Evolutionary conservation across 371 early-diverging fungal genomes (phyloP), one percentile per base, ranked within the genome.

Genomic region (Syncephalis plumigaleata): DNA sequence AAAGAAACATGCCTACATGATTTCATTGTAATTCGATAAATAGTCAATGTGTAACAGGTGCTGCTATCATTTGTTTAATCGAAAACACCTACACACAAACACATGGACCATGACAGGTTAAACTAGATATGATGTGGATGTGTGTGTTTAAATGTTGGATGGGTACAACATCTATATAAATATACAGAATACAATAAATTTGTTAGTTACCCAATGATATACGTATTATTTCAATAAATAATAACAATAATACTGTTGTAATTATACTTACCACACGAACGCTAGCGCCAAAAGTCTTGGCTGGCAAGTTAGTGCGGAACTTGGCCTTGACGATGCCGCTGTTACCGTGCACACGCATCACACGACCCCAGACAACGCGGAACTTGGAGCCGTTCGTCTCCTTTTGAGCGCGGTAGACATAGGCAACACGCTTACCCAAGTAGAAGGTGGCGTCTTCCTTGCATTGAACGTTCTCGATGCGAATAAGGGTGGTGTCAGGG

Each of bases 301-400:
- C 83, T 50, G 95, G 95, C 60, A 97, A 77, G 85, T 93, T 93
- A 69, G 73, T 76, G 69, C 81, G 74, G 85, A 95, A 97, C 70
- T 84, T 87, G 57, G 96, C 98, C 67, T 87, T 80, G 57, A 95
- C 97, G 49, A 83, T 85, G 58, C 97, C 97, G 55, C 79, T 79
- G 70, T 80, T 92, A 56, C 96, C 97, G 71, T 97, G 97, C 60
- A 84, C 53, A 58, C 95, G 84, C 58, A 88, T 82, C 67, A 95
- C 71, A 55, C 85, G 81, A 57, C 97, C 97, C 95, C 94, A 97
- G 77, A 95, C 88, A 64, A 83, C 85, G 63, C 95, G 83, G 72
- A 90, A 71, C 70, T 84, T 79, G 69, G 83, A 76, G 57, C 93
- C 94, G 71, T 91, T 83, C 55, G 80, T 77, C 54, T 81, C 78